Evolutionary conservation across 768 basidiomycete species (phyloP), one percentile per base, ranked within the genome.

Genomic region (Mycena filopes): DNA sequence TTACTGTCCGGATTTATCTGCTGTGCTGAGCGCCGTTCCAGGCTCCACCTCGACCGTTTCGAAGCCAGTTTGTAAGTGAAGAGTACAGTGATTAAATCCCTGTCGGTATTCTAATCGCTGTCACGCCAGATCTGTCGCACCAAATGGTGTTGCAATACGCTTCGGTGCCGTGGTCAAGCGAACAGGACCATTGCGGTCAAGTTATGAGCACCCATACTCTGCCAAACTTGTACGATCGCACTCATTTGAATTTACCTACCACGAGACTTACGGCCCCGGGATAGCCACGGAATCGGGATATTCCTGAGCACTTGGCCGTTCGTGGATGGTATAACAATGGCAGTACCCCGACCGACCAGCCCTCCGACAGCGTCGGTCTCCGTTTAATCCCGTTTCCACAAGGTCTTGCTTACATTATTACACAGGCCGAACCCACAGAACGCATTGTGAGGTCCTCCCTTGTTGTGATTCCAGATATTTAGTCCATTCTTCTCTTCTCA

Each of bases 211-310:
- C 36, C 23, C 62, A 64, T 2, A 57, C 25, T 8, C 26, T 57
- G 47, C 62, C 62, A 23, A 64, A 56, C 23, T 57, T 49, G 62
- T 64, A 25, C 3, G 62, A 40, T n/a, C 16, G n/a, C n/a, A n/a
- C 6, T 11, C 4, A 28, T 11, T 29, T 21, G 18, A 10, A 31
- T 18, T 25, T 1, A 12, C 10, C 33, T 48, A 4, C 20, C 15
- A 18, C n/a, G 18, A 46, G 3, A 54, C 15, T 25, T 38, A 9
- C 49, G 49, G n/a, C n/a, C n/a, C 13, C 48, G 28, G 1, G 33
- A 26, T 21, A 64, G 63, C 21, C 63, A 64, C 20, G 63, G 56
- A n/a, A 53, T 58, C 4, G 63, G 63, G 1, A 4, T 65, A n/a
- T 36, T 51, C 4, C 12, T 54, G 23, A 4, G 3, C n/a, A 59